Evolutionary conservation across 2,329 filamentous ascomycete genomes (phyloP), one percentile per base, ranked within the genome.

Genomic region (Corinectria fuckeliana): DNA sequence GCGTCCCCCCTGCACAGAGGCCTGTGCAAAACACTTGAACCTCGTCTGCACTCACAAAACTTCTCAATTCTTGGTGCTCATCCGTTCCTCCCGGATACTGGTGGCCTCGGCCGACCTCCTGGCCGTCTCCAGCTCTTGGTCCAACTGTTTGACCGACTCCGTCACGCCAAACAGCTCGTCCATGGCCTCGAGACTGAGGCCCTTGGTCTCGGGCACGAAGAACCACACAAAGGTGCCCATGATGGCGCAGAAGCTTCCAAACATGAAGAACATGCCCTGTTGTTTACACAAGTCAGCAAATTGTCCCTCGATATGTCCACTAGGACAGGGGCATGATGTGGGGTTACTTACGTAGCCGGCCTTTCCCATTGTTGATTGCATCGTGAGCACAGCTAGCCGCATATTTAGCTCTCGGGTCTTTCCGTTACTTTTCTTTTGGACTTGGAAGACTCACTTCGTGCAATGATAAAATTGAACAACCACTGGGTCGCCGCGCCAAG

Each of bases 381-480:
- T 91, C 45, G 84, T 86, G 2, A 88, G 85, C 3, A 88, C 87
- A 30, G 87, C 74, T 76, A 38, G 38, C 32, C n/a, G 18, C 25
- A 11, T 20, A 5, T 25, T 56, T 25, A 53, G 48, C 4, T 39
- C 21, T 11, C 10, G 13, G 4, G 6, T 34, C 13, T 8, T 16
- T 47, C 10, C 2, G 1, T 11, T 20, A 5, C 11, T 38, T 23
- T 44, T n/a, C 7, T 16, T 16, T 9, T 30, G 10, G 23, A 38
- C 20, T 16, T 54, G 50, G 3, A 20, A 5, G 16, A 68, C 73
- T 67, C 63, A 75, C 73, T 86, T 57, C 87, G 78, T 2, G 89
- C 88, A 56, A 91, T 86, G 9, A 91, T 84, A 61, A 91, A 90
- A 71, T 92, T 92, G 74, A 91, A 91, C 4, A 91, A 74, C 88